Percentiles rank a stretch among this genome's conserved stretches.
Conservation (phyloP, 1,139 yeast species). For the Eremothecium coryli region DNA sequence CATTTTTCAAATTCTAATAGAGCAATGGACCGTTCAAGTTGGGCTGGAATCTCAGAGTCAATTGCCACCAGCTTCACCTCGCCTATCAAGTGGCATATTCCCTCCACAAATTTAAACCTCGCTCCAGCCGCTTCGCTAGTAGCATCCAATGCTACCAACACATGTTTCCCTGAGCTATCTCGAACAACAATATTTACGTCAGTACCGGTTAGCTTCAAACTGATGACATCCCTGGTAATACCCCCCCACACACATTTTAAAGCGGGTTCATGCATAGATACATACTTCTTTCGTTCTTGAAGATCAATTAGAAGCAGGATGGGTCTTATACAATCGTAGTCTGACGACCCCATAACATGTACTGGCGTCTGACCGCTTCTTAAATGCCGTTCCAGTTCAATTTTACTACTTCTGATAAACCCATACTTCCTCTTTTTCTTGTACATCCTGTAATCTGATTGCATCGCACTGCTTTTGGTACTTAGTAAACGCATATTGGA, state of each 20-base stretch:
- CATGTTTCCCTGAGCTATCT: slow-evolving; percentile 5
- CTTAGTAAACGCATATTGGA: no score
- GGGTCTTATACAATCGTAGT: slow-evolving; percentile 10
- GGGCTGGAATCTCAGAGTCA: slow-evolving; percentile 1
- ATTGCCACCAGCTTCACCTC: slow-evolving; percentile 5
- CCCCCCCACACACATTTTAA: slow-evolving; percentile 3
- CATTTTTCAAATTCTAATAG: slow-evolving; percentile 19
- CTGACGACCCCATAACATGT: slow-evolving; percentile 2
- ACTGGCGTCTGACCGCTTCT: no score
- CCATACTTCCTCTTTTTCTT: no score
- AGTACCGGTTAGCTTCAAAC: slow-evolving; percentile 8
- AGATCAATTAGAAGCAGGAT: slow-evolving; percentile 9
- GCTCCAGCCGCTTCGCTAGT: slow-evolving; percentile 6
- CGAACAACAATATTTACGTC: slow-evolving; percentile 5
- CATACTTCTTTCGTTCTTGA: slow-evolving; percentile 9
- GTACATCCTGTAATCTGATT: no score
- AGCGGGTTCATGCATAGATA: slow-evolving; percentile 5
- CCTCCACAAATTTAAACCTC: slow-evolving; percentile 6
- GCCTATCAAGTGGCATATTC: slow-evolving; percentile 4
- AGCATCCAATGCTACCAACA: slow-evolving; percentile 6
- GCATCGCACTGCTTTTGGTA: no score
- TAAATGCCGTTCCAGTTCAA: no score
- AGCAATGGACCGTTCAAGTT: slow-evolving; percentile 7
- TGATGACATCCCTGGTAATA: slow-evolving; percentile 5
- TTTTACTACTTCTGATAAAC: no score